Percentiles rank a stretch among this genome's conserved stretches.
Evolutionary conservation across 495 filamentous ascomycete genomes (phyloP).

Genomic region (Penicillium canariense): DNA sequence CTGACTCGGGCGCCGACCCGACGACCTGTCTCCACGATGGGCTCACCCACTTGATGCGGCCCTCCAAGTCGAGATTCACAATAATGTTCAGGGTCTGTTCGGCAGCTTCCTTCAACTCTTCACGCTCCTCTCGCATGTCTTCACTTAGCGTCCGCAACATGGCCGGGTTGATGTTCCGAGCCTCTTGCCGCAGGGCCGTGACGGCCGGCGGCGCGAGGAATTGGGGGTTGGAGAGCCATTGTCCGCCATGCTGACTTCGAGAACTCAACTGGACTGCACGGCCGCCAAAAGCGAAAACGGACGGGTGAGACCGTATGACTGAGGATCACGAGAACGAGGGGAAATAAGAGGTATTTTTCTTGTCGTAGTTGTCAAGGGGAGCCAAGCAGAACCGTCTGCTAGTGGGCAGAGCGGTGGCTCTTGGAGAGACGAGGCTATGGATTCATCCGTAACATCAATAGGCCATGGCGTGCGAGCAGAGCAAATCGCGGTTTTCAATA

Average conservation of each 20-base stretch:
- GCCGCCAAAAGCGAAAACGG: not conserved
- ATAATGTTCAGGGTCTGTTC: constrained; percentile 97
- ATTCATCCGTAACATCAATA: constrained; percentile 47
- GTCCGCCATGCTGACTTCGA: constrained; percentile 42
- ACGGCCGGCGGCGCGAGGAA: constrained; percentile 53
- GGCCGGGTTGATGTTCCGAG: constrained; percentile 41
- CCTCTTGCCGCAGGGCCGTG: constrained; percentile 53
- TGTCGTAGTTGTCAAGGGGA: constrained; percentile 10
- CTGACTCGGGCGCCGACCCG: constrained; percentile 68
- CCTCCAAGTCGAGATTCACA: constrained; percentile 84
- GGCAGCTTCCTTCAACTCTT: constrained; percentile 90
- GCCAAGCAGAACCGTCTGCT: constrained; percentile 47
- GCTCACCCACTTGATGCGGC: constrained; percentile 89
- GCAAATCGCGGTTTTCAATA: not conserved
- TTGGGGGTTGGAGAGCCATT: constrained; percentile 41
- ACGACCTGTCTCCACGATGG: constrained; percentile 95
- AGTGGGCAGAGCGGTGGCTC: constrained; percentile 48
- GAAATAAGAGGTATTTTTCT: not conserved
- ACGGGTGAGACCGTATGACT: not conserved
- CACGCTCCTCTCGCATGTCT: constrained; percentile 74
- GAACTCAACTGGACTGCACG: not conserved
- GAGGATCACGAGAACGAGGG: constrained; percentile 3
- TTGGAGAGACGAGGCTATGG: constrained; percentile 36
- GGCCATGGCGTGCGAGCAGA: constrained; percentile 37
- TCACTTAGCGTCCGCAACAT: constrained; percentile 62